Percentiles rank a stretch among this genome's conserved stretches.
Evolutionary conservation across 495 filamentous ascomycete genomes (phyloP).

Genomic region (Achaetomiella virescens): DNA sequence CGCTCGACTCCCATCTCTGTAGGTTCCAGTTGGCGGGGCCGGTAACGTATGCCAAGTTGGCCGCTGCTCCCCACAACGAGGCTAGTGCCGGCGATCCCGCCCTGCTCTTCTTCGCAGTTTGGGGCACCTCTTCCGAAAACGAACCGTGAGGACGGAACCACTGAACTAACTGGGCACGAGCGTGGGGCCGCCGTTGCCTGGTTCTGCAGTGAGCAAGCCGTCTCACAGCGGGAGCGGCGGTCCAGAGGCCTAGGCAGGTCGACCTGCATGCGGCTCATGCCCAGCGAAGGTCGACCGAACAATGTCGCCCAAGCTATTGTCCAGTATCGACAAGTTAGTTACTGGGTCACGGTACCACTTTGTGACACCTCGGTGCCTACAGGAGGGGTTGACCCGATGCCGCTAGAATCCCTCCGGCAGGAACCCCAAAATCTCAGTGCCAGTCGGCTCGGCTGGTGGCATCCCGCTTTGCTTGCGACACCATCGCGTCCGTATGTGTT

Average conservation of each 20-base stretch:
- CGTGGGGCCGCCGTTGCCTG: too few species aligned
- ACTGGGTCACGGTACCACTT: background rate
- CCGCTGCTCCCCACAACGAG: background rate
- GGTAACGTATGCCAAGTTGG: too few species aligned
- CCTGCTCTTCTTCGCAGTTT: background rate
- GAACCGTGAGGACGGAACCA: background rate
- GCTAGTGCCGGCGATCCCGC: background rate
- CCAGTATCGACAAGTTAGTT: background rate
- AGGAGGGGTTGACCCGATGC: conserved; percentile 9
- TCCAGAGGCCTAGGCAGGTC: too few species aligned
- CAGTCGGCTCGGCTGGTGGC: background rate
- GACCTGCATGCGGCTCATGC: too few species aligned
- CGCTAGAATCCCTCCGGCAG: background rate
- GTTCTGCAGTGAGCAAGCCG: too few species aligned
- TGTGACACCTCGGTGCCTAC: conserved; percentile 14
- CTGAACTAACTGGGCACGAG: too few species aligned
- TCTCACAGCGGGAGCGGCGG: too few species aligned
- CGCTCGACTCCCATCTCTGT: too few species aligned
- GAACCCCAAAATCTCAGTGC: conserved; percentile 6
- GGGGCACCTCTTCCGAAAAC: background rate
- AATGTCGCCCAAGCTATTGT: background rate
- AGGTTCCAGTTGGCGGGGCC: too few species aligned
- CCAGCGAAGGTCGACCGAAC: too few species aligned
- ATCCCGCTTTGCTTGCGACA: background rate
- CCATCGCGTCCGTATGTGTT: background rate